Base-by-base conservation (phyloP, 768 basidiomycete genomes). In the Russula dissimulans region DNA sequence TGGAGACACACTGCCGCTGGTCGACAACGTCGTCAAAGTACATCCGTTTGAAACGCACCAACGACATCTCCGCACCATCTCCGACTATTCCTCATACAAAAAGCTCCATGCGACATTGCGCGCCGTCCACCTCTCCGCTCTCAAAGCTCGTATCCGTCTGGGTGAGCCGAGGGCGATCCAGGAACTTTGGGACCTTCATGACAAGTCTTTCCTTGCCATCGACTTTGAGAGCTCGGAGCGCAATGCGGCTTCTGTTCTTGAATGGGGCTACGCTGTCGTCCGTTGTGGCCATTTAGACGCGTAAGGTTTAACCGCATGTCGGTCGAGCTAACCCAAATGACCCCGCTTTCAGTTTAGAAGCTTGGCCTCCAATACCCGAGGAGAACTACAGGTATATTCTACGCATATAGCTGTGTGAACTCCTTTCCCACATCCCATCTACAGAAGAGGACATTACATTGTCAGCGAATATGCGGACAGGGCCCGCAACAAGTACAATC, bases 181-280 rank as follows among this genome's bases (percentile, higher is more conserved):
- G 29, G 79, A 84, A 56, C 72, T 92, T 2, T 92, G 89, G 89
- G 78, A 78, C 11, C 75, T 73, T 61, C 78, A 73, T 56, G 85
- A 90, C 64, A 88, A 86, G 73, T 87, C 86, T 0, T 92, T 87
- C 70, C 68, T 92, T 53, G 81, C 87, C 0, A 72, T 92, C 9
- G 82, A 86, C 62, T 90, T 90, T 65, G 85, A 89, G 68, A 84
- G 81, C 77, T 84, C 79, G 39, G 90, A 91, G 67, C 78, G 84
- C 56, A 88, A 87, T 66, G 76, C 81, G 55, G 80, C 81, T 55
- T 79, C 81, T 48, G 81, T 82, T 63, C 69, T 89, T 49, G 90
- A 91, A 71, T 91, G 85, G 83, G 89, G 89, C 1, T 91, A 91
- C 73, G 86, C 90, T 32, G 86, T 86, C 11, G 79, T 89, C 47